Percentiles rank a stretch among this genome's conserved stretches.
phyloP scores from a whole-genome alignment of 805 yeast genomes.

The Komagataella kurtzmanii region DNA sequence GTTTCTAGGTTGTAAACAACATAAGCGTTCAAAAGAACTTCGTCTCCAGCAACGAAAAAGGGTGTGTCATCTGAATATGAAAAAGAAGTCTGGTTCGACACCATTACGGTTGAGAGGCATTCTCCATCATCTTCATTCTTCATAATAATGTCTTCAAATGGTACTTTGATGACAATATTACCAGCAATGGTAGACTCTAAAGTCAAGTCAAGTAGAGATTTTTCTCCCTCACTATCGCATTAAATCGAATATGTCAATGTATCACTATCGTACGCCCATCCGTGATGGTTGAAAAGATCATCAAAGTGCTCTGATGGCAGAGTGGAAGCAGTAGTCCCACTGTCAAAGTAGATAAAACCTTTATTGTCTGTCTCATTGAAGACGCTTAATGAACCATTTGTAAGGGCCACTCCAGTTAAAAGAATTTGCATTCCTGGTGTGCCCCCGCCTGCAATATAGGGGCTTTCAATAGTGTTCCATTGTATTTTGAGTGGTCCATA shows the following conservation, averaged over 20 bases:
- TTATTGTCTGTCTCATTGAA: not conserved
- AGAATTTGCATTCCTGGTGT: not conserved
- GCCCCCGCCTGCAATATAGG: not conserved
- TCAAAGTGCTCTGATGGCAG: not conserved
- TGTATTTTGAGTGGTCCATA: not conserved
- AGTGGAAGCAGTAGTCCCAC: not conserved
- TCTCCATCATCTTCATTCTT: not conserved
- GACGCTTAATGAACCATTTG: not conserved
- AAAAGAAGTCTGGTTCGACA: not conserved
- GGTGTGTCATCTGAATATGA: not conserved
- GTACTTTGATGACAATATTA: not conserved
- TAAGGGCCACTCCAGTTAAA: not conserved
- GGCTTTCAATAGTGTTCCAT: not conserved
- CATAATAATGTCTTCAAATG: not conserved
- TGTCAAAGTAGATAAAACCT: not conserved
- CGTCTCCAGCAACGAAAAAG: not conserved
- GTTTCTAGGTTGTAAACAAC: not conserved
- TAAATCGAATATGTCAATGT: not conserved
- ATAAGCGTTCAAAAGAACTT: not conserved
- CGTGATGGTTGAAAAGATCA: not conserved
- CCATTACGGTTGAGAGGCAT: not conserved
- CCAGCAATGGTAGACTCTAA: not conserved
- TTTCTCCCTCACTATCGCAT: not conserved
- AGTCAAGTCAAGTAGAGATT: not conserved
- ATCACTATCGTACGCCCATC: not conserved